phyloP scores from a whole-genome alignment of 169 alveolate genomes.

The Plasmodium berghei region DNA sequence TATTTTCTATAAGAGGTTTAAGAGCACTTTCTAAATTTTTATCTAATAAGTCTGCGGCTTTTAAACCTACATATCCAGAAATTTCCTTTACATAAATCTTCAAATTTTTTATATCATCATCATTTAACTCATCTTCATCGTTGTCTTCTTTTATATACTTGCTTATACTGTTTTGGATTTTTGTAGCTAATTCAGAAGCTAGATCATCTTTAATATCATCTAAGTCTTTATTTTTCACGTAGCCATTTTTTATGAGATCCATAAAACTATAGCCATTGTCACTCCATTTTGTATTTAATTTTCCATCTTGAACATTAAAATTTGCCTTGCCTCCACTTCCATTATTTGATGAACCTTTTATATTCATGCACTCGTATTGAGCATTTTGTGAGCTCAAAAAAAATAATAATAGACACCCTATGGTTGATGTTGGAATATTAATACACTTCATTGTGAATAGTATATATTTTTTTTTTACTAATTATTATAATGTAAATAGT shows the following conservation, averaged over 20 bases:
- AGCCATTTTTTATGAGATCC: slow-evolving; percentile 51
- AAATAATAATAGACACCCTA: slow-evolving; percentile 19
- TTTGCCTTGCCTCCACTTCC: not conserved
- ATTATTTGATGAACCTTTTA: slow-evolving; percentile 9
- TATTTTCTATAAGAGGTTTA: slow-evolving; percentile 47
- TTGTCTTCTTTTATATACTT: slow-evolving; percentile 27
- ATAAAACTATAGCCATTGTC: slow-evolving; percentile 27
- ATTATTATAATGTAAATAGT: no score
- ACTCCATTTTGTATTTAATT: slow-evolving; percentile 41
- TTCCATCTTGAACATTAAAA: not conserved
- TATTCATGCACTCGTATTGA: slow-evolving; percentile 25
- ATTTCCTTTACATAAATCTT: slow-evolving; percentile 42
- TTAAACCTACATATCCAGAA: slow-evolving; percentile 39
- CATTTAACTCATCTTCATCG: slow-evolving; percentile 16
- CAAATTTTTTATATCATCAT: slow-evolving; percentile 22
- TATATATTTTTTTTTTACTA: no score
- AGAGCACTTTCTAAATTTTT: slow-evolving; percentile 34
- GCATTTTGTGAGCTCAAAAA: slow-evolving; percentile 43
- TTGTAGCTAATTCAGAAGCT: slow-evolving; percentile 62
- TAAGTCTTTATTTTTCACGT: slow-evolving; percentile 28
- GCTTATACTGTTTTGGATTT: slow-evolving; percentile 29
- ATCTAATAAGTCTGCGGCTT: slow-evolving; percentile 58
- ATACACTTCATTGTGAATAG: slow-evolving; percentile 14
- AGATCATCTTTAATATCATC: slow-evolving; percentile 51
- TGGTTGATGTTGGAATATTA: slow-evolving; percentile 9